Evolutionary conservation across 2,329 filamentous ascomycete species (phyloP), one percentile per base, ranked within the genome.

Genomic region (Colletotrichum lindemuthianum): DNA sequence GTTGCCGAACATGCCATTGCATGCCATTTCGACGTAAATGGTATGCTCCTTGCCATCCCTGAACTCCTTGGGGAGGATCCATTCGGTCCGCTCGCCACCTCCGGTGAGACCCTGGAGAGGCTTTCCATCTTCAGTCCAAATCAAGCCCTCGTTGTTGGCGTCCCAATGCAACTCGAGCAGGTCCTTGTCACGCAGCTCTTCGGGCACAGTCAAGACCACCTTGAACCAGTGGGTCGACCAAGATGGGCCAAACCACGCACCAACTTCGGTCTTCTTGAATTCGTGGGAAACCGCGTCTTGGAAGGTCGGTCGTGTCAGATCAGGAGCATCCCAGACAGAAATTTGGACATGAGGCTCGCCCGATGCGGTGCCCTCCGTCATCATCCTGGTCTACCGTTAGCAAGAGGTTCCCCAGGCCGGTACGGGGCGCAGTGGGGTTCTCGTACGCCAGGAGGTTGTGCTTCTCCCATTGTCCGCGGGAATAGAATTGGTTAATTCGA

Each of bases 151-250:
- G 70, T 93, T 97, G 80, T 92, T 91, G 41, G 91, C 90, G 78
- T 99, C 95, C 95, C 96, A 99, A 72, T 97, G 93, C 63, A 98
- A 89, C 78, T 98, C 94, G n/a, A 99, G 84, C 50, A 91, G 89
- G 70, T 94, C 88, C 72, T 96, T 92, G 68, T 93, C 80, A 33
- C 78, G 80, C 72, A 97, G 86, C 11, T 92, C 81, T 59, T 87
- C 74, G 8, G 96, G 95, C 12, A 98, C 85, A 5, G 87, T 92
- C 67, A 99, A 80, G 60, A 90, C 82, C 60, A 97, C 87, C 71
- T 89, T 92, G 85, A 99, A 97, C 96, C 96, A 99, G 77, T 98
- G 96, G 8, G 96, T 99, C 2, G 93, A 91, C 96, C 96, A 99
- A 40, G 93, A 96, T 2, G 96, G 96, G 0, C 96, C 96, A 71